phyloP scores from a whole-genome alignment of 768 basidiomycete genomes.

The Boletus speciosus region DNA sequence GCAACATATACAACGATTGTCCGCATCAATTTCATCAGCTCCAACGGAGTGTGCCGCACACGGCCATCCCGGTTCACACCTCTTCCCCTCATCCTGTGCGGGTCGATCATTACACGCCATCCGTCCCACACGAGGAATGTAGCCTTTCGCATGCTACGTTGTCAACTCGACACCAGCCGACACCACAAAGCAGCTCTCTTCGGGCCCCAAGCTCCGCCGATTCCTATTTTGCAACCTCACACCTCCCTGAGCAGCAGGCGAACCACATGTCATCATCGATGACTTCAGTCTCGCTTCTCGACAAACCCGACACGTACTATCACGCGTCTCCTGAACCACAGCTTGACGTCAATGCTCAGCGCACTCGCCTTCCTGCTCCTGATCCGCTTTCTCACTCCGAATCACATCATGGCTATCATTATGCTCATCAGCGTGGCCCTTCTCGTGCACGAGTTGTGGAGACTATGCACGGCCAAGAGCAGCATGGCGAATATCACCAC shows the following conservation, averaged over 20 bases:
- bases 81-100: conserved; percentile 32
- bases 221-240: conserved; percentile 26
- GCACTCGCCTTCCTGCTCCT: conserved; percentile 18
- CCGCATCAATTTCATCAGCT: conserved; percentile 32
- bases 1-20: conserved; percentile 23
- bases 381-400: conserved; percentile 33
- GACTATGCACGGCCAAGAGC: conserved; percentile 18
- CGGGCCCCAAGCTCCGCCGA: conserved; percentile 16
- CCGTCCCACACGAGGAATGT: conserved; percentile 29
- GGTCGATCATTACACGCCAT: conserved; percentile 33
- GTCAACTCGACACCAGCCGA: conserved; percentile 17
- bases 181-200: conserved; percentile 19
- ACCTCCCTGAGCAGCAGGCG: conserved; percentile 21
- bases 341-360: conserved; percentile 31
- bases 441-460: conserved; percentile 30
- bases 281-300: conserved; percentile 26
- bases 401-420: conserved; percentile 28
- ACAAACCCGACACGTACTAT: conserved; percentile 25
- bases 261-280: conserved; percentile 28
- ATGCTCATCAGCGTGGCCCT: conserved; percentile 21
- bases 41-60: conserved; percentile 28
- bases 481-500: conserved; percentile 27
- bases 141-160: conserved; percentile 27
- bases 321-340: conserved; percentile 24
- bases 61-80: conserved; percentile 23